These are phyloP conservation scores for Diaporthe vaccinii DNA, from an alignment of 2,329 filamentous ascomycete species.

Conservation along the genomic window DNA sequence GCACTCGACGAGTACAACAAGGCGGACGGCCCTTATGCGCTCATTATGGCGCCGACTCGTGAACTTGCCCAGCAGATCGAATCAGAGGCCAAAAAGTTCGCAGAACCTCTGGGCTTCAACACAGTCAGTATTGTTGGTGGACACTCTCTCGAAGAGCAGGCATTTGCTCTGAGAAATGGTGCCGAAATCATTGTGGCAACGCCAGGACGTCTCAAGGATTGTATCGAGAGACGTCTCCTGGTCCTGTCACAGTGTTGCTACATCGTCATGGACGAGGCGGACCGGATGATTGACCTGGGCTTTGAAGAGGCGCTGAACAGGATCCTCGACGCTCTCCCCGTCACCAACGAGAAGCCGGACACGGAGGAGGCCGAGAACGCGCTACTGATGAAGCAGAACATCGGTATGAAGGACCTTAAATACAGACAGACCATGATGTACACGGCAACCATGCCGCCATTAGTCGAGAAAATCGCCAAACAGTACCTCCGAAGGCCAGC, in stretches of 20 bases:
- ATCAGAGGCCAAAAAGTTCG: slow-evolving; percentile 92
- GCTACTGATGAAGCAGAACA: slow-evolving; percentile 83
- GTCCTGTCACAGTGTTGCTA: slow-evolving; percentile 98
- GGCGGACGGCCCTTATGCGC: slow-evolving; percentile 96
- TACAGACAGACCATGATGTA: slow-evolving; percentile 99
- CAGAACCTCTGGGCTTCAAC: slow-evolving; percentile 89
- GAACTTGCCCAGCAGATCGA: slow-evolving; percentile 99
- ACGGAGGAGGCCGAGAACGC: slow-evolving; percentile 91
- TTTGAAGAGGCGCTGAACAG: slow-evolving; percentile 99
- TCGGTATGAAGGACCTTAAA: slow-evolving; percentile 77
- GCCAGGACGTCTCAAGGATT: slow-evolving; percentile 95
- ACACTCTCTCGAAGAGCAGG: slow-evolving; percentile 93
- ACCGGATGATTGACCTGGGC: slow-evolving; percentile 98
- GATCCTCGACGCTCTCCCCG: slow-evolving; percentile 93
- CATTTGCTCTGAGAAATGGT: slow-evolving; percentile 88
- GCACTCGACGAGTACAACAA: slow-evolving; percentile 87
- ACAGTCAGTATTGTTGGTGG: slow-evolving; percentile 99
- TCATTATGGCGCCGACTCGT: slow-evolving; percentile 95
- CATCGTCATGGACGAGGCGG: slow-evolving; percentile 99
- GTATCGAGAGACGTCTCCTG: slow-evolving; percentile 91
- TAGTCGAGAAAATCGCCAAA: slow-evolving; percentile 95
- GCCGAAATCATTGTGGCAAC: slow-evolving; percentile 99
- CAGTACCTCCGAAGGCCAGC: slow-evolving; percentile 95
- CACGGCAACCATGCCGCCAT: slow-evolving; percentile 95
- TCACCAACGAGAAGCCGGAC: slow-evolving; percentile 95